Base-by-base conservation (phyloP, 495 filamentous ascomycete species). In the Xylona heveae region DNA sequence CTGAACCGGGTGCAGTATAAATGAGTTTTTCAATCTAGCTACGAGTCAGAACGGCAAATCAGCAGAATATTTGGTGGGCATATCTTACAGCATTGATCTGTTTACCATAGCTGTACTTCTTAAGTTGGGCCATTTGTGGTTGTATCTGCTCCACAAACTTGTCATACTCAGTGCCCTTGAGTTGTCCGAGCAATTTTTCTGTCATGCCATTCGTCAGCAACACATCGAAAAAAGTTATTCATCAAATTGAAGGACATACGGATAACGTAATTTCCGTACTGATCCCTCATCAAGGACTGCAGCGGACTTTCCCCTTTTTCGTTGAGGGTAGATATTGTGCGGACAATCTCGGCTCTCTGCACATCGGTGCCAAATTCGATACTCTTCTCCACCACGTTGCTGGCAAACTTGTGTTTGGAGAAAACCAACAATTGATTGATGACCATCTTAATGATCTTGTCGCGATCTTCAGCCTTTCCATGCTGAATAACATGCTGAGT, bases 331-430 rank as follows among this genome's bases (percentile, higher is more conserved):
- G 66, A 72, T 12, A 93, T 52, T 20, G 61, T 66, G 14, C 56
- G 54, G 35, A 85, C 66, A 42, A 97, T 90, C 24, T 64, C 61
- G 12, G 54, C 63, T 29, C 74, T 69, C 44, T 91, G 70, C 28
- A 74, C 63, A 13, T 65, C 55, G 1, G 64, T 70, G 7, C 78
- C 82, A 40, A 66, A 68, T 34, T 73, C 58, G 30, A 97, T 79
- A 41, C 81, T 88, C 57, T 84, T 91, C 54, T 97, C 88, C 1
- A 97, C 90, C 4, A 97, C 88, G 42, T 97, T 94, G 42, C 81
- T 92, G 3, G 90, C 88, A 45, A 83, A 93, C 48, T 97, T 95
- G 54, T 95, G 85, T 19, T 38, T 38, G 23, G 36, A 38, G 34
- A 24, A 38, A 12, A 16, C 31, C 6, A 38, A 16, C 14, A 38